phyloP scores from a whole-genome alignment of 169 alveolate genomes.

The Plasmodium coatneyi region DNA sequence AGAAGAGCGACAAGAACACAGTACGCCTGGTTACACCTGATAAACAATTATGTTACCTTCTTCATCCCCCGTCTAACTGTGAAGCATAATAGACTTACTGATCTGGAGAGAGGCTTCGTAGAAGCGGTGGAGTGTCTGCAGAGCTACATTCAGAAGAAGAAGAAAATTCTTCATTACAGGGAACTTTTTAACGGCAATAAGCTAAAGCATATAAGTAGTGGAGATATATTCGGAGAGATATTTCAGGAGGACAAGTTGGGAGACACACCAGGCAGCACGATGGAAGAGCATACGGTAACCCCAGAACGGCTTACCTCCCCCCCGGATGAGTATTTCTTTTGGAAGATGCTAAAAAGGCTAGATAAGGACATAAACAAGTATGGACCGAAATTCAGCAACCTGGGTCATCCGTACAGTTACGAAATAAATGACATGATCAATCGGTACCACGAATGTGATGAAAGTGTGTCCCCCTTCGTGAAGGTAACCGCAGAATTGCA shows the following conservation, averaged over 20 bases:
- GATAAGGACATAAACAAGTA: slow-evolving; percentile 39
- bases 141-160: slow-evolving; percentile 14
- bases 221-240: slow-evolving; percentile 22
- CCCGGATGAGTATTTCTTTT: slow-evolving; percentile 23
- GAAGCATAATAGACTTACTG: slow-evolving; percentile 27
- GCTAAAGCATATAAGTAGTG: background rate
- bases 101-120: background rate
- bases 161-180: background rate
- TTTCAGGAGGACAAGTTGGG: background rate
- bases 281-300: background rate
- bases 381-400: background rate
- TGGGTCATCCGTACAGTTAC: slow-evolving; percentile 46
- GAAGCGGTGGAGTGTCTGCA: slow-evolving; percentile 37
- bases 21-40: slow-evolving; percentile 35
- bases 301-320: background rate
- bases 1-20: slow-evolving; percentile 5
- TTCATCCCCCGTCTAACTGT: slow-evolving; percentile 50
- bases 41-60: slow-evolving; percentile 47
- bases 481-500: background rate
- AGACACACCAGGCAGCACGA: background rate
- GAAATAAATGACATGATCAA: slow-evolving; percentile 52
- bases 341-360: slow-evolving; percentile 51
- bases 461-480: slow-evolving; percentile 9
- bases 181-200: background rate
- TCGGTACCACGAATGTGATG: background rate